phyloP scores from a whole-genome alignment of 192 early-diverging fungal species.

The Backusella australiensis region DNA sequence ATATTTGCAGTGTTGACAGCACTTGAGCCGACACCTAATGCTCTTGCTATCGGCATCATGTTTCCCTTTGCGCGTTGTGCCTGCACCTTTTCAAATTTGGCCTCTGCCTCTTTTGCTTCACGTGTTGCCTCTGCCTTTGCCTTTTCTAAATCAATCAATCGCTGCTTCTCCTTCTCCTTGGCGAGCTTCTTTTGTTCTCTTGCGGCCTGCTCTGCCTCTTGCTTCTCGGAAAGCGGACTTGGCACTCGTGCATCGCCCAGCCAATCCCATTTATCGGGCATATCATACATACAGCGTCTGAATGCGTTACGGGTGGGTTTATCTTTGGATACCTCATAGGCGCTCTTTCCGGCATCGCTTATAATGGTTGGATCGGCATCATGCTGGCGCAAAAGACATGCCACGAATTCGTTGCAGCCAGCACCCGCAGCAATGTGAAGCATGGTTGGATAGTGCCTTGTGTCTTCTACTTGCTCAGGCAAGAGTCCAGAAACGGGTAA shows the following conservation, averaged over 20 bases:
- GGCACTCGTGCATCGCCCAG: conserved; percentile 60
- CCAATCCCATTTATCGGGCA: conserved; percentile 69
- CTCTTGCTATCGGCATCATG: conserved; percentile 20
- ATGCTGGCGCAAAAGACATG: conserved; percentile 55
- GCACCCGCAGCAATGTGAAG: conserved; percentile 76
- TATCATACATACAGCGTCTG: conserved; percentile 59
- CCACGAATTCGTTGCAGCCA: conserved; percentile 57
- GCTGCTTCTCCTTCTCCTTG: conserved; percentile 60
- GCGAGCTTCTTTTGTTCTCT: conserved; percentile 63
- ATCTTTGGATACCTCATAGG: conserved; percentile 71
- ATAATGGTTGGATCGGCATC: conserved; percentile 76
- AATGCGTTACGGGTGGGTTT: conserved; percentile 76
- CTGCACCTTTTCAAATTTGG: conserved; percentile 25
- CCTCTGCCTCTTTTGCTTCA: conserved; percentile 18
- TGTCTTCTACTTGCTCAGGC: conserved; percentile 40
- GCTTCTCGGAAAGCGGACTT: conserved; percentile 67
- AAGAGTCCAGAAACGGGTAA: conserved; percentile 32
- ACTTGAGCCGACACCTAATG: conserved; percentile 25
- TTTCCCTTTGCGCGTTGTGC: conserved; percentile 12
- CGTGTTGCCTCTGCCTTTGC: conserved; percentile 37
- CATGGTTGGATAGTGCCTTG: conserved; percentile 51
- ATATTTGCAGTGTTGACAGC: conserved; percentile 40
- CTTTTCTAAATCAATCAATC: conserved; percentile 44
- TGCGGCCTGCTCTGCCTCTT: conserved; percentile 59
- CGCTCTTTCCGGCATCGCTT: conserved; percentile 36